Conservation (phyloP, 176 grass and related monocot species). For the Chloris gayana region DNA sequence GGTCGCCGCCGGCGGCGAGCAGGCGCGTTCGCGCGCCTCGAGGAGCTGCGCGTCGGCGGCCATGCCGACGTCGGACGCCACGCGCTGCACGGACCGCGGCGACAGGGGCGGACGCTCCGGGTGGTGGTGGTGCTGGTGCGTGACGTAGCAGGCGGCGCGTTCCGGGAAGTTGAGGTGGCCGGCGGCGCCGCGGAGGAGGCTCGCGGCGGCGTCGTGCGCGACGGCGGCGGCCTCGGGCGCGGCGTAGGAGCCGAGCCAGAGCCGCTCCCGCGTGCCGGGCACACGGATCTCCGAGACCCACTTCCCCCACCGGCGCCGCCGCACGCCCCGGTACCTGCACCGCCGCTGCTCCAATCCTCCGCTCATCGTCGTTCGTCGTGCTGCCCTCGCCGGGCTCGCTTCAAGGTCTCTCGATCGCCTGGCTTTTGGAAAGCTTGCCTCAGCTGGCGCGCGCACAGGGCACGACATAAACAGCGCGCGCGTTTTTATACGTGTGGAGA, state of each 20-base stretch:
- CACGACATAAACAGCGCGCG: background rate
- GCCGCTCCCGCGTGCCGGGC: slow-evolving; percentile 70
- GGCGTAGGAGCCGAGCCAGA: slow-evolving; percentile 91
- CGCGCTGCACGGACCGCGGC: slow-evolving; percentile 68
- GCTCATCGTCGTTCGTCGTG: slow-evolving; percentile 2
- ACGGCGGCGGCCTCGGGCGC: slow-evolving; percentile 90
- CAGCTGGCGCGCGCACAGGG: background rate
- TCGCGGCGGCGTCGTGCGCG: slow-evolving; percentile 85
- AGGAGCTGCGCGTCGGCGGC: slow-evolving; percentile 67
- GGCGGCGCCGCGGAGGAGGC: slow-evolving; percentile 56
- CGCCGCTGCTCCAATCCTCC: background rate
- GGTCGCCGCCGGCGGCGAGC: background rate
- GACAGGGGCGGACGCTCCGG: slow-evolving; percentile 47
- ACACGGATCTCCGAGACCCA: slow-evolving; percentile 99
- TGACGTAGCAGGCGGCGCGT: slow-evolving; percentile 29
- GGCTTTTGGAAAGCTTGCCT: background rate
- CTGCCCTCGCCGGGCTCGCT: background rate
- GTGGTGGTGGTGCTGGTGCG: background rate
- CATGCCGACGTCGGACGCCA: slow-evolving; percentile 86
- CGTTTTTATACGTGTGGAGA: background rate
- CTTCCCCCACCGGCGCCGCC: slow-evolving; percentile 83
- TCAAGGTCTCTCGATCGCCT: background rate
- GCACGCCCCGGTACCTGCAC: slow-evolving; percentile 65
- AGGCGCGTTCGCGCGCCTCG: background rate
- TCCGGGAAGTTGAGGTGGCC: slow-evolving; percentile 75